A percentile compares a stretch with the other conserved stretches of the same genome.
Evolutionary conservation across 352 stramenopile genomes (phyloP).

Genomic region (Phytophthora palmivora): DNA sequence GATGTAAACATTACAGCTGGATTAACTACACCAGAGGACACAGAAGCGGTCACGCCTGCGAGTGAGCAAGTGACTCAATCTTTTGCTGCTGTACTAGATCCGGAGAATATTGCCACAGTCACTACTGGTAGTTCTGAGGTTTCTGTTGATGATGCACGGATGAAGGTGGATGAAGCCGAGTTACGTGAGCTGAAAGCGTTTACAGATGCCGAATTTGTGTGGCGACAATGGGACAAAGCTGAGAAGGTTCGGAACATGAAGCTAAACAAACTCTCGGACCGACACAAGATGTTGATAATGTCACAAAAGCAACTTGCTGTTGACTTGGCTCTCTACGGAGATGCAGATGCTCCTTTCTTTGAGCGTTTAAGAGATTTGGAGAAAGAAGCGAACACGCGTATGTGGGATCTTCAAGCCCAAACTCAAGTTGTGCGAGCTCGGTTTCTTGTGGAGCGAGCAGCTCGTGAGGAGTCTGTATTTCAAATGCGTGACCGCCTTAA

Average conservation of each 20-base stretch:
- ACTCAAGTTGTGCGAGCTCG: conserved; percentile 60
- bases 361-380: conserved; percentile 49
- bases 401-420: conserved; percentile 67
- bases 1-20: neutral
- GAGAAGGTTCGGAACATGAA: conserved; percentile 52
- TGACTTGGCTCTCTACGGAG: conserved; percentile 56
- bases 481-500: conserved; percentile 56
- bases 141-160: conserved; percentile 24
- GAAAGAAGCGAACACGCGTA: conserved; percentile 48
- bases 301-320: conserved; percentile 47
- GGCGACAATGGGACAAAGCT: conserved; percentile 55
- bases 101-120: neutral
- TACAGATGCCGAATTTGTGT: conserved; percentile 51
- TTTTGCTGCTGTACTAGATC: too few species aligned
- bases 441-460: conserved; percentile 70
- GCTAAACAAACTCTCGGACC: conserved; percentile 37
- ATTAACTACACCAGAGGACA: neutral
- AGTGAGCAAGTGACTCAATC: neutral
- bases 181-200: conserved; percentile 50
- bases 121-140: conserved; percentile 1
- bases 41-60: neutral
- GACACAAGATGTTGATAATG: conserved; percentile 26
- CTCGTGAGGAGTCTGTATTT: conserved; percentile 63
- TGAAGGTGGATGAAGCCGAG: conserved; percentile 55
- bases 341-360: conserved; percentile 56